Evolutionary conservation across 2,329 filamentous ascomycete genomes (phyloP).

Genomic region (Ophiostoma sp.): DNA sequence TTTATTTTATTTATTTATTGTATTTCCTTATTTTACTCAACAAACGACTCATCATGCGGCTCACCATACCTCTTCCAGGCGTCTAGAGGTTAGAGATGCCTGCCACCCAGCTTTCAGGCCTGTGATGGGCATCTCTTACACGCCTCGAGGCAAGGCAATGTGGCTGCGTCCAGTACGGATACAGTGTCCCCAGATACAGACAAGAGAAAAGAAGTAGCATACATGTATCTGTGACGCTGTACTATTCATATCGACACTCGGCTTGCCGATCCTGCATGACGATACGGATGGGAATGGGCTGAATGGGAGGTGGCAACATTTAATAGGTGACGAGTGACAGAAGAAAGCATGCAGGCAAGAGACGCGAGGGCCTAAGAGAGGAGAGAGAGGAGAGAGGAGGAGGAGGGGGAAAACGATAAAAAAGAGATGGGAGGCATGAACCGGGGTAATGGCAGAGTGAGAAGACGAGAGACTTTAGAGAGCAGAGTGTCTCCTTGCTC

Average conservation of each 20-base stretch:
- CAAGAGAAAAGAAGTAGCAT: background rate
- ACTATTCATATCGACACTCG: background rate
- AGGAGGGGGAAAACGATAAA: background rate
- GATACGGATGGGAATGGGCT: background rate
- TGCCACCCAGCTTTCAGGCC: background rate
- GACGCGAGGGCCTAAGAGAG: background rate
- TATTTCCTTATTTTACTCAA: background rate
- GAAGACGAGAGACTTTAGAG: background rate
- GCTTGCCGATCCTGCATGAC: background rate
- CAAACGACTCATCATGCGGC: background rate
- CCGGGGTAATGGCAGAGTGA: background rate
- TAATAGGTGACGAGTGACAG: background rate
- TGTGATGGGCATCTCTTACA: background rate
- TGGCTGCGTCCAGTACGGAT: background rate
- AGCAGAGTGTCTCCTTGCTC: background rate
- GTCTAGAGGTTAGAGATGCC: background rate
- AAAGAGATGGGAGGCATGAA: background rate
- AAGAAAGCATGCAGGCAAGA: background rate
- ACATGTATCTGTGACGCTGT: background rate
- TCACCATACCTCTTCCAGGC: background rate
- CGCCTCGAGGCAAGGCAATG: background rate
- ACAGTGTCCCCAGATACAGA: background rate
- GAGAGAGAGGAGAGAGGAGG: background rate
- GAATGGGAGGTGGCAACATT: background rate
- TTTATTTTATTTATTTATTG: background rate